phyloP scores from a whole-genome alignment of 1,284 basidiomycete genomes.

The Meripilus lineatus region DNA sequence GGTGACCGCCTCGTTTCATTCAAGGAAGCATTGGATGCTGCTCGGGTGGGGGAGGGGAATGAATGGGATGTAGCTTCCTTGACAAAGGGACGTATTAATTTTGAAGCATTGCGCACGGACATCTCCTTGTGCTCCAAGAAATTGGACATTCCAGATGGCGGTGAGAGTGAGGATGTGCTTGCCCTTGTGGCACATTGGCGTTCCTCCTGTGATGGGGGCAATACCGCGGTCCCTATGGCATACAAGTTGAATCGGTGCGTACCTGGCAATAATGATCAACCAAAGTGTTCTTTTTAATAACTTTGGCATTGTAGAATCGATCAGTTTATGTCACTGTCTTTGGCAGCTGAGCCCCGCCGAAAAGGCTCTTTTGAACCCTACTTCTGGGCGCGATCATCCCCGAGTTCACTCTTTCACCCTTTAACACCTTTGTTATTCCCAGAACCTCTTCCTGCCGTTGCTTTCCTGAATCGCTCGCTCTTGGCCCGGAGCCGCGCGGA shows the following conservation, averaged over 20 bases:
- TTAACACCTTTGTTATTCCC: slow-evolving; percentile 70
- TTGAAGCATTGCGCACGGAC: slow-evolving; percentile 46
- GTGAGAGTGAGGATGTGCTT: slow-evolving; percentile 42
- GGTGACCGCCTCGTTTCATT: slow-evolving; percentile 45
- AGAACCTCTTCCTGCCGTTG: slow-evolving; percentile 62
- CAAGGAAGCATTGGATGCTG: slow-evolving; percentile 38
- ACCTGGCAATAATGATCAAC: background rate
- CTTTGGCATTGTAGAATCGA: slow-evolving; percentile 63
- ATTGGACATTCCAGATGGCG: slow-evolving; percentile 23
- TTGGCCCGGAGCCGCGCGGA: slow-evolving; percentile 63
- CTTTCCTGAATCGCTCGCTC: slow-evolving; percentile 60
- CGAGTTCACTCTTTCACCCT: slow-evolving; percentile 39
- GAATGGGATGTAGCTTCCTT: slow-evolving; percentile 42
- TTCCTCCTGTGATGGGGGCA: slow-evolving; percentile 39
- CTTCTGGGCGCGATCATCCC: slow-evolving; percentile 54
- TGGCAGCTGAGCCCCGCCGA: slow-evolving; percentile 66
- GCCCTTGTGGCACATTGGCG: slow-evolving; percentile 53
- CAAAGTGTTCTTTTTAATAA: slow-evolving; percentile 7
- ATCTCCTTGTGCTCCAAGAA: slow-evolving; percentile 50
- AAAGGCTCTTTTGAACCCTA: slow-evolving; percentile 70
- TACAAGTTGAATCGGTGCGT: slow-evolving; percentile 61
- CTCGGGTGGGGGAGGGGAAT: slow-evolving; percentile 34
- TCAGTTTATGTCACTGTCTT: slow-evolving; percentile 72
- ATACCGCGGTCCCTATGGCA: slow-evolving; percentile 35
- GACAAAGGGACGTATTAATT: slow-evolving; percentile 37